Evolutionary conservation across 371 early-diverging fungal species (phyloP).

Genomic region (Dichotomocladium elegans): DNA sequence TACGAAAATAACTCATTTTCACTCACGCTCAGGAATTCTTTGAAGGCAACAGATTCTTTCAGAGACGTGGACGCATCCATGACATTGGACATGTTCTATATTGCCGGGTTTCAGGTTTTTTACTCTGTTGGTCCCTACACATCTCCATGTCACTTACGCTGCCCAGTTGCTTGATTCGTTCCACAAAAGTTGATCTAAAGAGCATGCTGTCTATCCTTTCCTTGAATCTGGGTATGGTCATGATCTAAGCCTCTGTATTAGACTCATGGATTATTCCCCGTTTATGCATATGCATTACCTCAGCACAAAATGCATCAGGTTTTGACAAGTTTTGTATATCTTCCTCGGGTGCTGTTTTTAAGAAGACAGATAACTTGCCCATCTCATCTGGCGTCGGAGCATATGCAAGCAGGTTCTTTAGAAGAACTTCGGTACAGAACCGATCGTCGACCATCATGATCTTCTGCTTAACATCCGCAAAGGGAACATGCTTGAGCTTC

Average conservation of each 20-base stretch:
- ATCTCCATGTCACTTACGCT: constrained; percentile 34
- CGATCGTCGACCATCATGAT: constrained; percentile 64
- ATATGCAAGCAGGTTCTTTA: constrained; percentile 63
- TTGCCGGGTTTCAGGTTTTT: not conserved
- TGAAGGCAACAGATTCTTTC: constrained; percentile 49
- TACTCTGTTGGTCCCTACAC: not conserved
- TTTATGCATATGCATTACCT: constrained; percentile 40
- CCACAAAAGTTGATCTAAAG: constrained; percentile 72
- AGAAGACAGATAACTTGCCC: constrained; percentile 67
- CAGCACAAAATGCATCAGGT: constrained; percentile 86
- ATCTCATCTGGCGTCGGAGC: constrained; percentile 77
- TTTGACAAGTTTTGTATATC: constrained; percentile 62
- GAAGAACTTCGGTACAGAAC: constrained; percentile 63
- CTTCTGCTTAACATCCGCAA: constrained; percentile 57
- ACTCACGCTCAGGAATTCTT: constrained; percentile 52
- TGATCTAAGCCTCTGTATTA: constrained; percentile 45
- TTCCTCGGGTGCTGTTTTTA: constrained; percentile 58
- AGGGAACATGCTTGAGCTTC: constrained; percentile 60
- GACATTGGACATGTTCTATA: constrained; percentile 47
- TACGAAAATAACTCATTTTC: not conserved
- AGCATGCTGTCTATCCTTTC: constrained; percentile 72
- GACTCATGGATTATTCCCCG: not conserved
- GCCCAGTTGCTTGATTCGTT: constrained; percentile 64
- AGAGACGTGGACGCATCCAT: constrained; percentile 54
- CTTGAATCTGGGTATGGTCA: constrained; percentile 78